Evolutionary conservation across 352 stramenopile genomes (phyloP), one percentile per base, ranked within the genome.

Genomic region (Pythium plurisporium): DNA sequence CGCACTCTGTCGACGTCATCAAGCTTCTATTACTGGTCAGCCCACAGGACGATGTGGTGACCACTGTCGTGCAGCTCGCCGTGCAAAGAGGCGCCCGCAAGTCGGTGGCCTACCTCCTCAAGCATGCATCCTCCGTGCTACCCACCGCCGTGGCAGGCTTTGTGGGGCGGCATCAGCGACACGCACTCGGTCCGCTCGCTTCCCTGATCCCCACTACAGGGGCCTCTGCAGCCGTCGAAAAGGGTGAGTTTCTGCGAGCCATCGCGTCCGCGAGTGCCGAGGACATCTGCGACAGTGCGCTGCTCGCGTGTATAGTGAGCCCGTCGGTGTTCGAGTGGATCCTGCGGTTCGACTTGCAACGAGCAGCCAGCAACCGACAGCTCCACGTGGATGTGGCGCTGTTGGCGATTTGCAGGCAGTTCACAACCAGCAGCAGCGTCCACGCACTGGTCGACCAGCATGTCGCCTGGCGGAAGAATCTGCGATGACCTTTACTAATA

Each of bases 11-110:
- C 2, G 19, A 26, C 6, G 33, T 36, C 26, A 25, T 47, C 19
- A 26, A 34, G 49, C 25, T 56, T 33, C 36, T 56, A 14, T 36
- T 56, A 9, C 49, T 36, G 1, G 36, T 56, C 8, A 46, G 49
- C 38, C 25, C 49, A 10, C 34, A 11, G 14, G 22, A 25, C 36
- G 34, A 56, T n/a, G 34, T 30, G 22, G 22, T 29, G 2, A 31
- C 37, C 2, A 22, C 36, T 1, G 9, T 29, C 0, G 49, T 56
- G 3, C 23, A 38, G 34, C 34, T 56, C 36, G 30, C 26, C 6
- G 14, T 56, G 5, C 30, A 38, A 6, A 26, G 47, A 14, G 47
- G 33, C 31, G 36, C 49, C 2, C 10, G 27, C 25, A 26, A 36
- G 10, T 34, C 49, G 3, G 25, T 56, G 20, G 34, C n/a, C 34